Base-by-base conservation (phyloP, 371 early-diverging fungal species). In the Syncephalastrum racemosum region DNA sequence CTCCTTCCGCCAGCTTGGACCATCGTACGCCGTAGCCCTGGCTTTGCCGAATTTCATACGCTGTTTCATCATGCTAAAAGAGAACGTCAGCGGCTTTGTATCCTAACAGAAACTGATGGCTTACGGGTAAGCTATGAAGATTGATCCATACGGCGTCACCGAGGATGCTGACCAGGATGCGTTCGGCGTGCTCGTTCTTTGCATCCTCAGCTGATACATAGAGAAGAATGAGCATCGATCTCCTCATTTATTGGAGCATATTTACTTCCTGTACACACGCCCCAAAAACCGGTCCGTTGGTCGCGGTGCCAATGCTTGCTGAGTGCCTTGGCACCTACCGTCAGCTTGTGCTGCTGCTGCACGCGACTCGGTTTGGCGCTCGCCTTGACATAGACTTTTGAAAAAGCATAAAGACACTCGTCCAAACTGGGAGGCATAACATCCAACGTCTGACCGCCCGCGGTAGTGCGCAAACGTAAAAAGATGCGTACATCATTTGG, bases 231-330 rank as follows among this genome's bases (percentile, higher is more conserved):
- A 36, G 31, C 52, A 12, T 13, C 16, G 25, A 3, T 12, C 25
- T 49, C 20, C 7, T 19, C 23, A 43, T 48, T 12, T 14, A 10
- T 44, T 24, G n/a, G 19, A 20, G 6, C 36, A 7, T 16, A 56
- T 64, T 60, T 62, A 71, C 76, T 64, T 63, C 72, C 72, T 18
- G 53, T 68, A 44, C 66, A 64, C 10, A 48, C 31, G 12, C 72
- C 72, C 76, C 76, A 76, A 56, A 76, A 76, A 44, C 57, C 55
- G 14, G 25, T 41, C 50, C 63, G 51, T 31, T 55, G 42, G 49
- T 76, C 76, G 8, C 76, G 64, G 60, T 76, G 76, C 63, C 64
- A 71, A 50, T 76, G 76, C 42, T 76, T 76, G 46, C 72, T 70
- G 24, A 72, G 46, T 0, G 76, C 72, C 48, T 69, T 76, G 10